Evolutionary conservation across 192 early-diverging fungal species (phyloP).

Genomic region (Paraglomus occultum): DNA sequence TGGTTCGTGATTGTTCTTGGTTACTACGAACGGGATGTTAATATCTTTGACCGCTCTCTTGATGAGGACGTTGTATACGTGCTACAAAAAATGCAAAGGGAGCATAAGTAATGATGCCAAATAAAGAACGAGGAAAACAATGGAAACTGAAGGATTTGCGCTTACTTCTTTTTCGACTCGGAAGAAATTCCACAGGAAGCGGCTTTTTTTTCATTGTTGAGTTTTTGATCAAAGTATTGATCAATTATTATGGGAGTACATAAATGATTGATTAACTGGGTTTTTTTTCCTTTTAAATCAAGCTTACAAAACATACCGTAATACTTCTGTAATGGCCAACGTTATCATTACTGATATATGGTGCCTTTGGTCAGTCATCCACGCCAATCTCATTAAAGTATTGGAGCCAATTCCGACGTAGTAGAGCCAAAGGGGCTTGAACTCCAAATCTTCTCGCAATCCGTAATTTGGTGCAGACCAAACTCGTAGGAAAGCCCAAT

Average conservation of each 20-base stretch:
- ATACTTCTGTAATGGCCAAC: too few relatives aligned
- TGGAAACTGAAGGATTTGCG: neutral
- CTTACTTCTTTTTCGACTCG: conserved; percentile 71
- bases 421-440: conserved; percentile 54
- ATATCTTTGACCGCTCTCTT: conserved; percentile 5
- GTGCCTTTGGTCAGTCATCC: conserved; percentile 41
- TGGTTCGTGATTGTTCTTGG: too few relatives aligned
- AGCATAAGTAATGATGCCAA: neutral
- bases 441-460: conserved; percentile 58
- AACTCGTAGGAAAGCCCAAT: conserved; percentile 58
- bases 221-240: too few relatives aligned
- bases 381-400: conserved; percentile 64
- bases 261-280: too few relatives aligned
- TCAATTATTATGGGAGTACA: too few relatives aligned
- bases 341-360: too few relatives aligned
- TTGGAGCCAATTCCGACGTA: conserved; percentile 66
- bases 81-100: conserved; percentile 3
- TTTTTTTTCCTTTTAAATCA: too few relatives aligned
- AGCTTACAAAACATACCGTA: too few relatives aligned
- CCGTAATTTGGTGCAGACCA: conserved; percentile 51
- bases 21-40: too few relatives aligned
- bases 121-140: too few relatives aligned
- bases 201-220: conserved; percentile 32
- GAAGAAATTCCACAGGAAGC: conserved; percentile 79
- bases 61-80: neutral